Percentiles rank a stretch among this genome's conserved stretches.
These are phyloP conservation scores for Pyrus betulifolia DNA, from an alignment of 306 rosid genomes.

Conservation along the genomic window DNA sequence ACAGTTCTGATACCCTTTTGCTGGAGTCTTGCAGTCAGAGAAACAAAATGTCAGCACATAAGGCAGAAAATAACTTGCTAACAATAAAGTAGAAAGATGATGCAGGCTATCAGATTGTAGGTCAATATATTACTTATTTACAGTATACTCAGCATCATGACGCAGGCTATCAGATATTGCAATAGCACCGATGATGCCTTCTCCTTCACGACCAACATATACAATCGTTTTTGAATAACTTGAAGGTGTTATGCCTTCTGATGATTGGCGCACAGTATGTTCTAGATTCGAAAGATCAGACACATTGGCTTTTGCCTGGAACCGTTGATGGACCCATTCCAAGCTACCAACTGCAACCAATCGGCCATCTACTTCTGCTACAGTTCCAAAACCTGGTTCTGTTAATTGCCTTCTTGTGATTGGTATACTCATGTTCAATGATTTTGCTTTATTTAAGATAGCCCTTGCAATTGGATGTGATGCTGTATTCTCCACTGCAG, in stretches of 20 bases:
- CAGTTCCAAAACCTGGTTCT: conserved; percentile 92
- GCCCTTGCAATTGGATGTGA: conserved; percentile 98
- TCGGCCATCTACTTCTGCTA: conserved; percentile 74
- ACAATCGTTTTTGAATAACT: conserved; percentile 74
- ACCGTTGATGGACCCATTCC: conserved; percentile 70
- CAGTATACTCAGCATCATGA: conserved; percentile 68
- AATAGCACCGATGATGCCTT: conserved; percentile 82
- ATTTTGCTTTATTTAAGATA: conserved; percentile 66
- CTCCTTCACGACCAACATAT: conserved; percentile 92
- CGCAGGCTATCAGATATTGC: conserved; percentile 85
- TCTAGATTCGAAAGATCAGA: conserved; percentile 53
- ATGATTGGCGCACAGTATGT: conserved; percentile 42
- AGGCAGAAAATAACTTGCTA: conserved; percentile 8
- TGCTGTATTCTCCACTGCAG: conserved; percentile 97
- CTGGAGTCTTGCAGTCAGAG: conserved; percentile 59
- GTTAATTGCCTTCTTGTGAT: conserved; percentile 64
- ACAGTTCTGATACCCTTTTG: conserved; percentile 79
- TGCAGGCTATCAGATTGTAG: too few species aligned
- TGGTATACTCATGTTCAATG: conserved; percentile 63
- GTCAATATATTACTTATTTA: conserved; percentile 39
- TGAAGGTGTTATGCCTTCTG: conserved; percentile 36
- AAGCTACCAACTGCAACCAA: conserved; percentile 84
- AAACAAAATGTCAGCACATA: conserved; percentile 33
- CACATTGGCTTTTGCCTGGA: conserved; percentile 36
- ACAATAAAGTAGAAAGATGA: background rate